These are phyloP conservation scores for Asclepias syriaca DNA, from an alignment of 257 asterid genomes.

Conservation along the genomic window DNA sequence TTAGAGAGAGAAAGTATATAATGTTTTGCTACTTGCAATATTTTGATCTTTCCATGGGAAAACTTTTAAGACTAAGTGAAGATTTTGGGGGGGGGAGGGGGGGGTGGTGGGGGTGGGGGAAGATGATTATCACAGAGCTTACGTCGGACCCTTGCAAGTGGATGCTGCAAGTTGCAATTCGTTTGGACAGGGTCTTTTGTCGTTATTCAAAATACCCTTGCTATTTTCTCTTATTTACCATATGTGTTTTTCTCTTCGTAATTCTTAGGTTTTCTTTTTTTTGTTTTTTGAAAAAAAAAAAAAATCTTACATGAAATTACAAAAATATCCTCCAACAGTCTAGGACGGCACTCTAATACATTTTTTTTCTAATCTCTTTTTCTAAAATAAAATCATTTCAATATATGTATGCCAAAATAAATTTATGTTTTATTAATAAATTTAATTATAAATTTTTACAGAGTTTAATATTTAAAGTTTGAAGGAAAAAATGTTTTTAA, in stretches of 20 bases:
- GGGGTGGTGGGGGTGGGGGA: not conserved
- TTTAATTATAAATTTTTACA: too few species aligned
- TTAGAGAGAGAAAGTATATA: slow-evolving; percentile 13
- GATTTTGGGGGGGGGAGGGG: too few species aligned
- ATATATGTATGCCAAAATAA: too few species aligned
- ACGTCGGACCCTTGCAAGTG: slow-evolving; percentile 52
- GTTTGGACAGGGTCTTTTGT: slow-evolving; percentile 30
- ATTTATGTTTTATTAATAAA: too few species aligned
- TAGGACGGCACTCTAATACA: not conserved
- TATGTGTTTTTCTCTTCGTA: slow-evolving; percentile 4
- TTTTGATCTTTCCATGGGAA: slow-evolving; percentile 24
- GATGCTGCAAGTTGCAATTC: slow-evolving; percentile 49
- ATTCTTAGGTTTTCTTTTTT: slow-evolving; percentile 16
- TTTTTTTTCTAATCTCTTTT: too few species aligned
- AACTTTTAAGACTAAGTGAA: slow-evolving; percentile 12
- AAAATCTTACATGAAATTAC: slow-evolving; percentile 10
- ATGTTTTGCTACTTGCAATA: slow-evolving; percentile 32
- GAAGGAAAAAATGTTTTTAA: too few species aligned
- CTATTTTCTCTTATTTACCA: slow-evolving; percentile 26
- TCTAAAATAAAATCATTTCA: too few species aligned
- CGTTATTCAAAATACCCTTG: slow-evolving; percentile 18
- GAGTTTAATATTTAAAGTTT: too few species aligned
- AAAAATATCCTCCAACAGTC: slow-evolving; percentile 9
- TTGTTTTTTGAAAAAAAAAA: too few species aligned
- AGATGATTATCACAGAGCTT: slow-evolving; percentile 19